Evolutionary conservation across 192 early-diverging fungal genomes (phyloP).

Genomic region (Podila horticola): DNA sequence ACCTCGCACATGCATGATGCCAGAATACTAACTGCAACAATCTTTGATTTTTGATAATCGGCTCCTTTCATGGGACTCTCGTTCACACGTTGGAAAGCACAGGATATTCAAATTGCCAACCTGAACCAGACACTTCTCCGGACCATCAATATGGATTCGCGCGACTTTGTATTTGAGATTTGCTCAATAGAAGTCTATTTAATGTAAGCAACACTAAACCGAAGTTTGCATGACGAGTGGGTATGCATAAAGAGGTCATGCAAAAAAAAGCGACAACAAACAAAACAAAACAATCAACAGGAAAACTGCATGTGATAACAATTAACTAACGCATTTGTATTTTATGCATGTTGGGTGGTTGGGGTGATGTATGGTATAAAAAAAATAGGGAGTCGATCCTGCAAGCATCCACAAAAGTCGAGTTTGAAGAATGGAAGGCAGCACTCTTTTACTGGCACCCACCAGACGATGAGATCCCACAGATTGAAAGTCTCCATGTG

Average conservation of each 20-base stretch:
- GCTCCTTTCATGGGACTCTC: background rate
- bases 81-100: background rate
- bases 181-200: constrained; percentile 49
- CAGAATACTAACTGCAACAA: too few species aligned
- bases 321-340: background rate
- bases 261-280: background rate
- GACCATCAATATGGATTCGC: constrained; percentile 28
- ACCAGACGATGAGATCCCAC: constrained; percentile 43
- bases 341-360: background rate
- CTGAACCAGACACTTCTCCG: constrained; percentile 40
- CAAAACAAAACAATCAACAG: background rate
- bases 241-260: background rate
- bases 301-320: background rate
- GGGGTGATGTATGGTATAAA: background rate
- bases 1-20: too few species aligned
- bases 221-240: background rate
- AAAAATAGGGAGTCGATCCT: constrained; percentile 37
- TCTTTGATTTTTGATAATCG: background rate
- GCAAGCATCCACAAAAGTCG: constrained; percentile 39
- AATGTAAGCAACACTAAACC: constrained; percentile 10
- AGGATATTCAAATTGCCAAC: constrained; percentile 49
- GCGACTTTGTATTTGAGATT: constrained; percentile 50
- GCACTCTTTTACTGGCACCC: constrained; percentile 48
- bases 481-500: constrained; percentile 30
- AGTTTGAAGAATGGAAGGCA: constrained; percentile 51